Base-by-base conservation (phyloP, 306 rosid genomes). In the Gynostemma pentaphyllum region DNA sequence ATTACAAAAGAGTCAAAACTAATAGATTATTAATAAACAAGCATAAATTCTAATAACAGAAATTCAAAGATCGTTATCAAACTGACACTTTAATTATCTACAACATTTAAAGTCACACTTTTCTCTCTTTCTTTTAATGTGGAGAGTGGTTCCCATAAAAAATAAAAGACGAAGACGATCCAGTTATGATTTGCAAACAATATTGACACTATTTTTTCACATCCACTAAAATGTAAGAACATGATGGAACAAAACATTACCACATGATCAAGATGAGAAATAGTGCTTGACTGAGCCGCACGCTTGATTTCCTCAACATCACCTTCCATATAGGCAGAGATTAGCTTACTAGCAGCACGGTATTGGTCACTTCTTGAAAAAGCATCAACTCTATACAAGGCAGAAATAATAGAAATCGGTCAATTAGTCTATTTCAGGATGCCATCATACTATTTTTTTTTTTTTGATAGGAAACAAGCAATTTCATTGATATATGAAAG, bases 261-360 rank as follows among this genome's bases (percentile, higher is more conserved):
- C 87, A 78, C 78, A 55, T 84, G 82, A 63, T 92, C 95, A 73
- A 92, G 96, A 79, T 92, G 78, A 68, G 92, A 70, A 70, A 92
- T 66, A 48, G 81, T 21, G 55, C 88, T 77, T 5, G 96, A 88
- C 66, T 81, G 91, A 67, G 78, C 85, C 64, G 84, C 26, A 6
- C 80, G 85, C 76, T 86, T 84, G 72, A 92, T 88, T 79, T 92
- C 96, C 80, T 92, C 96, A 47, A 73, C 62, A 47, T 88, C 83
- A 49, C 98, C 98, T 49, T 82, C 95, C 1, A 61, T 68, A 75
- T 88, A 92, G 11, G 90, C 98, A 60, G 92, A 68, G 34, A 92
- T 83, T 66, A 92, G 80, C 79, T 82, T 92, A 77, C 79, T 79
- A 55, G 95, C 89, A 75, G 81, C 83, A 45, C 87, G 88, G 32